phyloP scores from a whole-genome alignment of 2,329 filamentous ascomycete genomes.

The Calonectria multiphialidica region DNA sequence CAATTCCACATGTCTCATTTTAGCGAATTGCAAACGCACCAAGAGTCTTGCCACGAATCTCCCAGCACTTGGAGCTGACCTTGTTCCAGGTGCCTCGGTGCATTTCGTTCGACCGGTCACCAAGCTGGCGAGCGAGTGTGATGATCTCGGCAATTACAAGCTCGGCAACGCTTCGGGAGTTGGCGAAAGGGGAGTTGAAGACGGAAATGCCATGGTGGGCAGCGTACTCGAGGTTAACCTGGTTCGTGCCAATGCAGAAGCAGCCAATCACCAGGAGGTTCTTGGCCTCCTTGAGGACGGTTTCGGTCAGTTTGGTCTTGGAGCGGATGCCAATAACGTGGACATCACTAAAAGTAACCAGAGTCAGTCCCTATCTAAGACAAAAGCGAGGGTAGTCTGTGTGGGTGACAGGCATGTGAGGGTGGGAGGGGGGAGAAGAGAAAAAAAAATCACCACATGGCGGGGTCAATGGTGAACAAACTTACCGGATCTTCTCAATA shows the following conservation, averaged over 20 bases:
- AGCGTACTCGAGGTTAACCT: constrained; percentile 88
- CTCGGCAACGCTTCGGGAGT: constrained; percentile 96
- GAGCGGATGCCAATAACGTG: constrained; percentile 98
- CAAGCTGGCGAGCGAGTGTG: constrained; percentile 87
- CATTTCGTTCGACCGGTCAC: constrained; percentile 94
- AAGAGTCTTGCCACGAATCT: constrained; percentile 96
- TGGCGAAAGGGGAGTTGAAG: constrained; percentile 99
- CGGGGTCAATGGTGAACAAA: constrained; percentile 33
- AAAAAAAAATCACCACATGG: constrained; percentile 27
- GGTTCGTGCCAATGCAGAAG: constrained; percentile 99
- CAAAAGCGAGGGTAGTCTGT: background rate
- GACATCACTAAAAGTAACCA: constrained; percentile 74
- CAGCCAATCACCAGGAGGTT: constrained; percentile 96
- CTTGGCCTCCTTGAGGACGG: constrained; percentile 88
- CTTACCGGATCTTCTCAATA: constrained; percentile 94
- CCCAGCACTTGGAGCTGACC: constrained; percentile 96
- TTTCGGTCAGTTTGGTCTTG: constrained; percentile 93
- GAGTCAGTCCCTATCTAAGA: background rate
- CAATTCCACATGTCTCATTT: background rate
- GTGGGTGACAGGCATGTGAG: background rate
- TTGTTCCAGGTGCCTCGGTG: constrained; percentile 98
- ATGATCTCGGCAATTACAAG: constrained; percentile 97
- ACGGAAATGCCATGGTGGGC: constrained; percentile 91
- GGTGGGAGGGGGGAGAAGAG: constrained; percentile 18
- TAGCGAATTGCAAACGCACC: constrained; percentile 63